phyloP scores from a whole-genome alignment of 2,329 filamentous ascomycete genomes.

The Arthrinium puccinioides region DNA sequence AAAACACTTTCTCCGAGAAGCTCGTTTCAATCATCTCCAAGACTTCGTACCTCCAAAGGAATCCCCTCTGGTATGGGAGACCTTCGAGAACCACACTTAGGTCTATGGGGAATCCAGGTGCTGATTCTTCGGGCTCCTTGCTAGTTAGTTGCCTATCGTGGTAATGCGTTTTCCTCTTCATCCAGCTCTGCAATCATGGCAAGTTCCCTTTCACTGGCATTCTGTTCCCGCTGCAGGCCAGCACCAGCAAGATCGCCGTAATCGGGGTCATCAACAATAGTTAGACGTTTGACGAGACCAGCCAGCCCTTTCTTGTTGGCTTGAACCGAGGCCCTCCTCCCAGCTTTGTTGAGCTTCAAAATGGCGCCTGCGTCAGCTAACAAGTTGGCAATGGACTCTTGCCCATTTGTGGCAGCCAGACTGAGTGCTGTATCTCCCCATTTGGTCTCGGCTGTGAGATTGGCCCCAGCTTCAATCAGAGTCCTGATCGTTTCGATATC shows the following conservation, averaged over 20 bases:
- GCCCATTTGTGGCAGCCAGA: not conserved
- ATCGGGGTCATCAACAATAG: too few species aligned
- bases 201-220: not conserved
- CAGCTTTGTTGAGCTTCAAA: not conserved
- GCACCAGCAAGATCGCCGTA: not conserved
- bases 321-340: not conserved
- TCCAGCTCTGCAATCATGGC: not conserved
- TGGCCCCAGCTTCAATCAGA: not conserved
- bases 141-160: not conserved
- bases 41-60: too few species aligned
- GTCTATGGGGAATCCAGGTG: not conserved
- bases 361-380: not conserved
- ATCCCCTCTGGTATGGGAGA: too few species aligned
- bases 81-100: too few species aligned
- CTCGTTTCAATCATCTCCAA: too few species aligned
- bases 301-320: not conserved
- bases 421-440: not conserved
- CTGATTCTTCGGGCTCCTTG: not conserved
- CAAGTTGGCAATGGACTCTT: not conserved
- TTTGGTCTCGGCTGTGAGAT: not conserved
- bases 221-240: not conserved
- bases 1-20: too few species aligned
- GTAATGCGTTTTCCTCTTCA: not conserved
- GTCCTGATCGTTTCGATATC: not conserved
- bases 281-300: not conserved